Conservation (phyloP, 208 protist genomes). For the Acanthamoeba royreba region DNA sequence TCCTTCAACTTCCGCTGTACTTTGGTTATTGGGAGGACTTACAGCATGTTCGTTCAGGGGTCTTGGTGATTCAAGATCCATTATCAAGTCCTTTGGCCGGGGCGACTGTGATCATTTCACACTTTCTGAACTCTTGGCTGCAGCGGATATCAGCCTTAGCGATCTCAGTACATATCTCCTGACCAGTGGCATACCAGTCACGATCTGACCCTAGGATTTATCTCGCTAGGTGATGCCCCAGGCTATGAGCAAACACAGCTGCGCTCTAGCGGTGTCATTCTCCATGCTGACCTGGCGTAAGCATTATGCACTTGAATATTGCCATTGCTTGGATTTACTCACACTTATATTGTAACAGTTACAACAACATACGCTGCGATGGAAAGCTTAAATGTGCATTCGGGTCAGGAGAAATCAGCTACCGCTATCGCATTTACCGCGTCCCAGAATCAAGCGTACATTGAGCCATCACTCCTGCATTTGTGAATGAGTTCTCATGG, state of each 20-base stretch:
- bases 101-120: conserved; percentile 6
- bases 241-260: neutral
- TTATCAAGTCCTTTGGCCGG: neutral
- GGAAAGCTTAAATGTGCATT: conserved; percentile 6
- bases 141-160: neutral
- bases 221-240: neutral
- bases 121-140: neutral
- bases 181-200: neutral
- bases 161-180: neutral
- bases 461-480: neutral
- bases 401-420: neutral
- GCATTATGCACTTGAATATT: too few species aligned
- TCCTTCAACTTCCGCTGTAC: too few species aligned
- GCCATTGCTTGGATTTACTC: too few species aligned
- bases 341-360: too few species aligned
- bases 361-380: conserved; percentile 35
- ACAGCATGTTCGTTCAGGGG: neutral
- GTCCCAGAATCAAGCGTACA: conserved; percentile 1
- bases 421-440: conserved; percentile 20
- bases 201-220: neutral
- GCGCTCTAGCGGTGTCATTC: neutral
- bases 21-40: neutral
- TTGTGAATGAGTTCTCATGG: neutral
- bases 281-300: conserved; percentile 4
- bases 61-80: neutral